A percentile compares a stretch with the other conserved stretches of the same genome.
phyloP scores from a whole-genome alignment of 2,329 filamentous ascomycete genomes.

The Pseudogymnoascus sp. region DNA sequence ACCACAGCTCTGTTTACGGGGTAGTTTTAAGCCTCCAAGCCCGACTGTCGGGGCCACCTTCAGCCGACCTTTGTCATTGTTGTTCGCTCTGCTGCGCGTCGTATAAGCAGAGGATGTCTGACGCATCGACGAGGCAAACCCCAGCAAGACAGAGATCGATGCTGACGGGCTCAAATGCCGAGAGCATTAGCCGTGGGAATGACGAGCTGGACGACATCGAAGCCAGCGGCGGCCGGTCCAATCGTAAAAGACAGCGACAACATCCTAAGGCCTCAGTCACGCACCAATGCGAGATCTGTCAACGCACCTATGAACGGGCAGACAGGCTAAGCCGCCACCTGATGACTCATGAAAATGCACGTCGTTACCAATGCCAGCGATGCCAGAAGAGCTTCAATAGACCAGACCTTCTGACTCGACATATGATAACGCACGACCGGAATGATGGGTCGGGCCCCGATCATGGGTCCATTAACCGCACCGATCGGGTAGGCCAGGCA shows the following conservation, averaged over 20 bases:
- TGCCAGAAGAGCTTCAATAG: constrained; percentile 21
- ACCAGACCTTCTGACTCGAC: constrained; percentile 18
- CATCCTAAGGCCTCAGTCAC: not conserved
- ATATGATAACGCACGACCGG: constrained; percentile 16
- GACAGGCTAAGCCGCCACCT: constrained; percentile 14
- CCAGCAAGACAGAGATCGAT: not conserved
- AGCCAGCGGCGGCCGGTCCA: not conserved
- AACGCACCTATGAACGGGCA: constrained; percentile 18
- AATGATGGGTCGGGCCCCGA: not conserved
- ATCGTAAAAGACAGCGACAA: not conserved
- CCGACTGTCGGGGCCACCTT: not conserved
- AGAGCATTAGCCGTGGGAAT: not conserved
- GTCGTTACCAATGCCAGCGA: constrained; percentile 17
- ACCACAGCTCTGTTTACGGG: not conserved
- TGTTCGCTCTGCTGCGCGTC: not conserved
- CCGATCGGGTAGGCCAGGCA: constrained; percentile 17
- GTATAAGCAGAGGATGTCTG: not conserved
- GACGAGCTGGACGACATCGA: not conserved
- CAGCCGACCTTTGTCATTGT: not conserved
- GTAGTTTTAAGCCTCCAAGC: not conserved
- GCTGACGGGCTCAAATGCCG: not conserved
- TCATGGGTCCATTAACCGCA: not conserved
- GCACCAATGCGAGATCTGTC: constrained; percentile 18
- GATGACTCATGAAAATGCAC: constrained; percentile 22
- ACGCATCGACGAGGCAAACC: not conserved